Conservation (phyloP, 2,329 filamentous ascomycete genomes). For the Biscogniauxia sp. region DNA sequence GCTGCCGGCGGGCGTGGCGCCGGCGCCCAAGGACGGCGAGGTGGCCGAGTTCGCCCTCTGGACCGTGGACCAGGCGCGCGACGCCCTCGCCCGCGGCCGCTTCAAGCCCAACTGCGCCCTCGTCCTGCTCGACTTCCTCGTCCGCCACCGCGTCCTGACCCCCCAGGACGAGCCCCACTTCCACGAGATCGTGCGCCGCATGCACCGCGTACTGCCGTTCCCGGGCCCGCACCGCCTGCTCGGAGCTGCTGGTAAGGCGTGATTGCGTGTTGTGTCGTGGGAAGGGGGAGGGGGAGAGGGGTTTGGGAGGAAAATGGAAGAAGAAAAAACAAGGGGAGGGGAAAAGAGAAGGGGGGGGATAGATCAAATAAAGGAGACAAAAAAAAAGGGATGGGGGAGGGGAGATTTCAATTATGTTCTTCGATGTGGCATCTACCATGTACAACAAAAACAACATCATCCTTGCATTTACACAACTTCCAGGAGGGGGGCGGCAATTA, state of each 20-base stretch:
- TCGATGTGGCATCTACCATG: no score
- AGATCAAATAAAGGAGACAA: no score
- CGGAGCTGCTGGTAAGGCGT: not conserved
- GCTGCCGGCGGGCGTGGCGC: conserved; percentile 59
- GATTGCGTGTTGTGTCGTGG: not conserved
- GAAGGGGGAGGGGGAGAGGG: no score
- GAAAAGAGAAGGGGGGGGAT: no score
- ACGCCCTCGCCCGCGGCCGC: conserved; percentile 65
- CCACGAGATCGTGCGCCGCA: conserved; percentile 68
- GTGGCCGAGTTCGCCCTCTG: conserved; percentile 81
- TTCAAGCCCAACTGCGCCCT: conserved; percentile 94
- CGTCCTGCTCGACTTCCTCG: conserved; percentile 84
- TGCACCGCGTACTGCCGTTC: conserved; percentile 80
- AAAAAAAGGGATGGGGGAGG: no score
- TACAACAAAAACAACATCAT: no score
- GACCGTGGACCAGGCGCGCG: conserved; percentile 72
- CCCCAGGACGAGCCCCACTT: conserved; percentile 75
- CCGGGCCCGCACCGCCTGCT: conserved; percentile 58
- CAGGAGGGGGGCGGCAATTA: no score
- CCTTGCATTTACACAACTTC: no score
- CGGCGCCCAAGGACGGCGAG: conserved; percentile 81
- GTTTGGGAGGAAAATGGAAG: no score
- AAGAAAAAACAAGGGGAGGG: no score
- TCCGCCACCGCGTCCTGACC: conserved; percentile 79
- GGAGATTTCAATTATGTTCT: no score